Conservation (phyloP, 169 alveolate species). For the Plasmodium malariae region DNA sequence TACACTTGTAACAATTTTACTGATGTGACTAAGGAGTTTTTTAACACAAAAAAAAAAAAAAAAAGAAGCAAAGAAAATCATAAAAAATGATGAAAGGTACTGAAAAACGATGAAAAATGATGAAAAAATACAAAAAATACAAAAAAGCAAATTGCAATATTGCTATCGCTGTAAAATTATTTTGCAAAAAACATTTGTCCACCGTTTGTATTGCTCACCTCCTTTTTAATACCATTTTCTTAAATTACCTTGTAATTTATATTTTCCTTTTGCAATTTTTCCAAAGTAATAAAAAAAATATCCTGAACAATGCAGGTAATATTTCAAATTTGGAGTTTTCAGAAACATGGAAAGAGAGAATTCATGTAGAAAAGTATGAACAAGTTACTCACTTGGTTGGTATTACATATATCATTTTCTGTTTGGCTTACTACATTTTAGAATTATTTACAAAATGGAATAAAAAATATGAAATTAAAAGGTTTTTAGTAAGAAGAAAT, state of each 20-base stretch:
- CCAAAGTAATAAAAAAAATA: neutral
- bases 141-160: no score
- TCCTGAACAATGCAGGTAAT: neutral
- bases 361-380: neutral
- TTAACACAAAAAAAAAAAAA: neutral
- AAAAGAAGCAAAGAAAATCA: neutral
- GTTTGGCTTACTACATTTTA: neutral
- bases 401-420: constrained; percentile 1
- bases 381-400: neutral
- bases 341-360: neutral
- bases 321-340: neutral
- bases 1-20: neutral
- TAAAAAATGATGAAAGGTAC: neutral
- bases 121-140: neutral
- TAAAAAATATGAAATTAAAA: no score
- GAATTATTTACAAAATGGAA: constrained; percentile 12
- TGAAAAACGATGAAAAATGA: neutral
- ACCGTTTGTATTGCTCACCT: constrained; percentile 9
- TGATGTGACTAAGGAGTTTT: no score
- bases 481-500: no score
- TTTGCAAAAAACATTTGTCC: neutral
- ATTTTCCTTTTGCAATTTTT: neutral
- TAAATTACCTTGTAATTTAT: constrained; percentile 23
- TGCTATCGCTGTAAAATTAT: neutral
- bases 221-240: constrained; percentile 15